Evolutionary conservation across 2,329 filamentous ascomycete species (phyloP).

Genomic region (Neodidymelliopsis sp.): DNA sequence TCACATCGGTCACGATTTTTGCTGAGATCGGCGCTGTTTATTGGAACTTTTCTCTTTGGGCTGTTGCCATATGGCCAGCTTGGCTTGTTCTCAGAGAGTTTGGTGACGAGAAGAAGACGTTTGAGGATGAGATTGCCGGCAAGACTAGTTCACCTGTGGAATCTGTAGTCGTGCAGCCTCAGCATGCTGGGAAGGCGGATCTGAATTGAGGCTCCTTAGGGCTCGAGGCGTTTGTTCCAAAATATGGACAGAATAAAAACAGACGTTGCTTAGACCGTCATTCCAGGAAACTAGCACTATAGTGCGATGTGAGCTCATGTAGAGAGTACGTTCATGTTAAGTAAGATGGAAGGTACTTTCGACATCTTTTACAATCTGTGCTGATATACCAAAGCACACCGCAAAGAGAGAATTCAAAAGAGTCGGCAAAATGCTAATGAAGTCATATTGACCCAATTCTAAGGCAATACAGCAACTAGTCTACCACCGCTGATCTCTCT

Average conservation of each 20-base stretch:
- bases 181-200: background rate
- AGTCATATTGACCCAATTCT: conserved; percentile 28
- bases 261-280: too few relatives aligned
- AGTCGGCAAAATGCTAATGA: too few relatives aligned
- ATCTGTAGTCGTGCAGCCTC: background rate
- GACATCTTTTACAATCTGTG: too few relatives aligned
- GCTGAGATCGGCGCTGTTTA: conserved; percentile 72
- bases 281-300: too few relatives aligned
- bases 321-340: too few relatives aligned
- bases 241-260: too few relatives aligned
- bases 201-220: too few relatives aligned
- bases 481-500: conserved; percentile 73
- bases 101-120: conserved; percentile 45
- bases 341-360: too few relatives aligned
- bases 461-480: conserved; percentile 58
- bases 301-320: too few relatives aligned
- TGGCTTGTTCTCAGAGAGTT: conserved; percentile 71
- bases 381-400: too few relatives aligned
- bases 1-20: conserved; percentile 68
- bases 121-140: conserved; percentile 8
- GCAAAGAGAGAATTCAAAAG: too few relatives aligned
- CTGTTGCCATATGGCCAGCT: conserved; percentile 66
- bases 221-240: too few relatives aligned
- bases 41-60: conserved; percentile 75
- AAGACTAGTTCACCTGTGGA: background rate